These are phyloP conservation scores for peach (Prunus persica) DNA, from an alignment of 306 rosid species.

Conservation along the genomic window Prunus_persica_NCBIv2 NC_034016.1:15678001-15678500, in stretches of 20 bases:
- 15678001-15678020: slow-evolving; percentile 72
- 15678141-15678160: not conserved
- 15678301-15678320: not conserved
- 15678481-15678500: not conserved
- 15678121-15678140: not conserved
- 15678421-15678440: slow-evolving; percentile 69
- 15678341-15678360: slow-evolving; percentile 19
- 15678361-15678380: slow-evolving; percentile 52
- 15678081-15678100: not conserved
- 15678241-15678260: not conserved
- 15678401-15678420: slow-evolving; percentile 86
- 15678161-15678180: slow-evolving; percentile 22
- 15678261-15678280: not conserved
- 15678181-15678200: slow-evolving; percentile 29
- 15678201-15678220: slow-evolving; percentile 27
- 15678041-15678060: slow-evolving; percentile 44
- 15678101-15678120: not conserved
- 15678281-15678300: not conserved
- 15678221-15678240: slow-evolving; percentile 8
- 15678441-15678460: not conserved
- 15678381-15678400: slow-evolving; percentile 64
- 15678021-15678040: slow-evolving; percentile 33
- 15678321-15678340: not conserved
- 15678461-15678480: not conserved
- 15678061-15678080: slow-evolving; percentile 42